Base-by-base conservation (phyloP, 1,284 basidiomycete genomes). In the Neolentinus lepideus region DNA sequence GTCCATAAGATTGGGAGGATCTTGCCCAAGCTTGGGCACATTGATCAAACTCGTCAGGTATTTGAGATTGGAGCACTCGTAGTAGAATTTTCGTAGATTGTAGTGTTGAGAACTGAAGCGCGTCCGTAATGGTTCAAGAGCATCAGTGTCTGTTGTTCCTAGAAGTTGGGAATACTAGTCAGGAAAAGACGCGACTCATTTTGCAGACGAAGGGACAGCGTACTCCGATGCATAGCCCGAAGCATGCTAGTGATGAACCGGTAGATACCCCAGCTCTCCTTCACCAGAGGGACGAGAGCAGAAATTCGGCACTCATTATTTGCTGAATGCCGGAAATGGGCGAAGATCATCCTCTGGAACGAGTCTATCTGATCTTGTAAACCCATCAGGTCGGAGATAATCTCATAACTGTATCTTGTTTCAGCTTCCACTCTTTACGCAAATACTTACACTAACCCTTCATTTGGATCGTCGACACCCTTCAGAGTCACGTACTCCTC, bases 301-400 rank as follows among this genome's bases (percentile, higher is more conserved):
- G 94, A 94, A 58, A 98, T 98, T 33, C 93, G 88, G 70, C 94
- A 96, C 72, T 98, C 94, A 62, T 98, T 98, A 69, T 95, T 97
- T 52, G 84, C 78, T 19, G 92, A 92, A 59, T 90, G 84, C 56
- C 87, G 81, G 76, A 98, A 97, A 70, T 94, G 90, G 9, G 92
- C 85, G 67, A 97, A 98, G 58, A 97, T 87, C 76, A 94, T 88
- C 71, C 94, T 94, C 67, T 98, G 94, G 76, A 98, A 98, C 2
- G 92, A 91, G 67, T 98, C 94, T 56, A 98, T 98, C 69, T 96
- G 92, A 68, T 98, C 94, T 77, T 98, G 94, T 50, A 98, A 76
- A 25, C 84, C 85, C 94, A 97, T 98, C 51, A 98, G 83, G 69
- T 98, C 94, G 22, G 85, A 88, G 62, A 98, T 98, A 1, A 94